Base-by-base conservation (phyloP, 169 alveolate species). In the Cryptosporidium meleagridis region DNA sequence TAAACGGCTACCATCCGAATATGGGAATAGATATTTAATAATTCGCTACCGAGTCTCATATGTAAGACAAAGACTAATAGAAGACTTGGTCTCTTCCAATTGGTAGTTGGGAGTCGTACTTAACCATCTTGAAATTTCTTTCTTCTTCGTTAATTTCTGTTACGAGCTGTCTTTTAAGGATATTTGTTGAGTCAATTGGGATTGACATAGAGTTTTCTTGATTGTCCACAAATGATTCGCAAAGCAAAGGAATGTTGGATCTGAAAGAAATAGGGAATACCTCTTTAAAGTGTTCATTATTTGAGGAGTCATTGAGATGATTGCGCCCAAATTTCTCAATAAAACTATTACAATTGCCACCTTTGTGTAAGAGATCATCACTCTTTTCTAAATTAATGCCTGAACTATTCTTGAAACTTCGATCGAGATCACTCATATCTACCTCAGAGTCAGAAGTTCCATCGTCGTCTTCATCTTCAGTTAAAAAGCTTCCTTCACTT, bases 401-500 rank as follows among this genome's bases (percentile, higher is more conserved):
- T 65, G 72, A 29, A 5, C 6, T 26, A 37, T 65, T 65, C 52
- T 29, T 65, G 29, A 65, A 33, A 65, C 72, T 37, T 65, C 33
- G 33, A 18, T 65, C 33, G 23, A 65, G 33, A 37, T 71, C 85
- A 51, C 10, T 33, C 51, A 31, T 71, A n/a, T 55, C 45, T 21
- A 8, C 31, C 48, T n/a, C 67, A 71, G 33, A 29, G 18, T 73
- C 70, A 73, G 62, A 52, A 73, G 44, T 23, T 37, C 59, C 53
- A 33, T 73, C 70, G 31, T 73, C 86, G 21, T 29, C 41, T 12
- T 71, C 86, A 44, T 41, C 16, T 12, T 65, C 75, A 14, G 89
- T 26, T 12, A 80, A 23, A 65, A 59, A 80, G 33, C 89, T 80
- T 16, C 89, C 89, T n/a, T 59, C 89, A 67, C 89, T 80, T 21